Base-by-base conservation (phyloP, 148 eudicot species). In the Persicaria maculosa region DNA sequence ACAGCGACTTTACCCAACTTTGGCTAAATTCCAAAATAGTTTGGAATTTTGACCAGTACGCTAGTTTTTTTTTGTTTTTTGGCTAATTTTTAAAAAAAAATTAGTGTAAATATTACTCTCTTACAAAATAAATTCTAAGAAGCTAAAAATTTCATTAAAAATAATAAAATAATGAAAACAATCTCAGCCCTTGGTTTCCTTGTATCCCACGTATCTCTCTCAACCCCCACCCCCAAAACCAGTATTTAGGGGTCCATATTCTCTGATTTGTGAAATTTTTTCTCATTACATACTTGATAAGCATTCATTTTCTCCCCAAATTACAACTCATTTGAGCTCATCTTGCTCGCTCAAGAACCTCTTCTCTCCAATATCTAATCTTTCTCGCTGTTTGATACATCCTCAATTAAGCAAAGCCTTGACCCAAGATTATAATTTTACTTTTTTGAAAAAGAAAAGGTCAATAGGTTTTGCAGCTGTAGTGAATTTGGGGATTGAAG, bases 101-200 rank as follows among this genome's bases (percentile, higher is more conserved):
- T n/a, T n/a, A n/a, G n/a, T n/a, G n/a, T n/a, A n/a, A n/a, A n/a
- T n/a, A n/a, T n/a, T n/a, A n/a, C n/a, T n/a, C n/a, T n/a, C n/a
- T n/a, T n/a, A n/a, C n/a, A n/a, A n/a, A n/a, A n/a, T n/a, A n/a
- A n/a, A n/a, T n/a, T n/a, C n/a, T n/a, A n/a, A n/a, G n/a, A n/a
- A n/a, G n/a, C n/a, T n/a, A 17, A 25, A 64, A 11, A 64, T 19
- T 3, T 58, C 64, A 58, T 58, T 58, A 20, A 4, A 65, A 65
- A 31, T 5, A 15, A 40, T 12, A 40, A 15, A 40, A 40, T 19
- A 64, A 65, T 2, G 19, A 65, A 65, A 59, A 36, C 70, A 65
- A 65, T 65, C 70, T 65, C 43, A 65, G 70, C 70, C 69, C 46
- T 65, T 12, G 70, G 47, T 65, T 65, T 65, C 70, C 70, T 65